Base-by-base conservation (phyloP, 306 rosid genomes). In the Quercus agrifolia region DNA sequence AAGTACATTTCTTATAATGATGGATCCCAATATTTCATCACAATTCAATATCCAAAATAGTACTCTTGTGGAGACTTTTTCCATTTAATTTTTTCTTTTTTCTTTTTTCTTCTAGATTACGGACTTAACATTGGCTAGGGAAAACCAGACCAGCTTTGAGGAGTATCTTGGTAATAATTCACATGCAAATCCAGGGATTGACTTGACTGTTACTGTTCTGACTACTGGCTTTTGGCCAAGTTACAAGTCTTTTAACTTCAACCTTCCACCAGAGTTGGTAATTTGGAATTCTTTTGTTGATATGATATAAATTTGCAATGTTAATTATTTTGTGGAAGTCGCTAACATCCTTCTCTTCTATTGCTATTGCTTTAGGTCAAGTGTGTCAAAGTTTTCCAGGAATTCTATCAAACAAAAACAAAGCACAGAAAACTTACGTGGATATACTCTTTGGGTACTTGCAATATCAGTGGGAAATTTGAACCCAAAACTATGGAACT, bases 201-300 rank as follows among this genome's bases (percentile, higher is more conserved):
- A 91, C 82, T 77, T 94, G 70, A 85, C 97, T 4, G 97, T 92
- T 31, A 91, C 93, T 46, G 94, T 94, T 41, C 89, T 94, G 76
- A 92, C 97, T 25, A 88, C 96, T 20, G 94, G 94, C 55, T 91
- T 87, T 79, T 94, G 98, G 98, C 98, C 98, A 28, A 94, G 92
- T 78, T 94, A 94, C 56, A 92, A 91, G 80, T 91, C 97, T 20
- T 94, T 83, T 81, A 90, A 91, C 73, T 89, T 94, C 56, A 89
- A 82, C 55, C 96, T 94, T 62, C 97, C 98, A 0, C 83, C 82
- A 52, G 98, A 94, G 87, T 91, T 94, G 98, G 98, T 92, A 91
- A 10, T 69, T 27, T 46, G 3, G 72, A 68, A 38, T 71, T 69
- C 25, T 69, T 35, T 27, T 74, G 27, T 35, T 38, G n/a, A 55